Percentiles rank a stretch among this genome's conserved stretches.
Evolutionary conservation across 1,139 yeast genomes (phyloP).

Genomic region (Geotrichum aggregatum): DNA sequence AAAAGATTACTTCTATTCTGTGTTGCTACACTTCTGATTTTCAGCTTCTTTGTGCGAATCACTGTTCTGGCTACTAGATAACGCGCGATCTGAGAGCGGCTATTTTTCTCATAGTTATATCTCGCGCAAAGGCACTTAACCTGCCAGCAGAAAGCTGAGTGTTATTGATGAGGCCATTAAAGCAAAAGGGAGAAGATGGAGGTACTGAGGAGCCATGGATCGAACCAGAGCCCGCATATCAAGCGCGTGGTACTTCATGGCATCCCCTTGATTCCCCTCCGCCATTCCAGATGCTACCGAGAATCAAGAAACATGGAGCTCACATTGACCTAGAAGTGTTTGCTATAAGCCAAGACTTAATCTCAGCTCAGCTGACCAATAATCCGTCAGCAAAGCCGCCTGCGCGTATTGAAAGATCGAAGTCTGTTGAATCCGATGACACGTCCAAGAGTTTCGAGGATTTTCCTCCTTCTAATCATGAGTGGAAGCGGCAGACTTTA

Average conservation of each 20-base stretch:
- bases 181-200: conserved; percentile 4
- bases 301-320: background rate
- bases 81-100: background rate
- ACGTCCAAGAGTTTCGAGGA: background rate
- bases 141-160: background rate
- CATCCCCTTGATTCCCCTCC: conserved; percentile 5
- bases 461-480: background rate
- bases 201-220: conserved; percentile 1
- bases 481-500: conserved; percentile 1
- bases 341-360: background rate
- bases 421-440: conserved; percentile 4
- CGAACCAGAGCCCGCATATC: conserved; percentile 6
- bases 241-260: conserved; percentile 3
- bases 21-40: background rate
- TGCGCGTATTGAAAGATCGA: background rate
- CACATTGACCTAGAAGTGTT: background rate
- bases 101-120: background rate
- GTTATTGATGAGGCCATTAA: conserved; percentile 1
- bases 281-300: conserved; percentile 4
- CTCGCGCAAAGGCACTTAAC: background rate
- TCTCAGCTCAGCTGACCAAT: background rate
- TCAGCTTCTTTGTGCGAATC: background rate
- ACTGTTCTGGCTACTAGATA: background rate
- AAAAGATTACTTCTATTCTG: background rate
- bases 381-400: background rate